These are phyloP conservation scores for Diutina ranongensis DNA, from an alignment of 1,139 yeast genomes.

Conservation along the genomic window DNA sequence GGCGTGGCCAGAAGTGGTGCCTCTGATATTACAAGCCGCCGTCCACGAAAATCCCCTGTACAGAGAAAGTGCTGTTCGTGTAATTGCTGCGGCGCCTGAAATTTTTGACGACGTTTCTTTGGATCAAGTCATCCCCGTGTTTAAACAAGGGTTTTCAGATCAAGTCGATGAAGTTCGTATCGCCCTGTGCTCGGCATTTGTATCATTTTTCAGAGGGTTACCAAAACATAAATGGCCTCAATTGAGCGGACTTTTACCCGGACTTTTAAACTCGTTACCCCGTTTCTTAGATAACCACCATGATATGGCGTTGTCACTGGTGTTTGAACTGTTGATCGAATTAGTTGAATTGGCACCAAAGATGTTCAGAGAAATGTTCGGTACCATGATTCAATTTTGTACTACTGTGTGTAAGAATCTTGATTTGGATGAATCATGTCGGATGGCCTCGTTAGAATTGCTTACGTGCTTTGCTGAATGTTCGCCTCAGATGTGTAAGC, in stretches of 20 bases:
- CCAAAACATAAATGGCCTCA: constrained; percentile 72
- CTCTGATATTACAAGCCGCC: constrained; percentile 61
- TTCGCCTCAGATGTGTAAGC: constrained; percentile 90
- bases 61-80: constrained; percentile 86
- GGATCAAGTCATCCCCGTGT: constrained; percentile 52
- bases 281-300: constrained; percentile 70
- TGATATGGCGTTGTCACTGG: constrained; percentile 71
- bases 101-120: constrained; percentile 51
- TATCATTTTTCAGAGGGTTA: constrained; percentile 72
- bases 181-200: constrained; percentile 87
- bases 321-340: constrained; percentile 82
- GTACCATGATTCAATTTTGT: constrained; percentile 74
- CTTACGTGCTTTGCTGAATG: constrained; percentile 85
- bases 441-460: constrained; percentile 81
- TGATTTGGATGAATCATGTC: constrained; percentile 66
- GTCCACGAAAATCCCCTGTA: constrained; percentile 54
- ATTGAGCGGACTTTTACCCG: constrained; percentile 71
- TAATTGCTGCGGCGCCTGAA: constrained; percentile 76
- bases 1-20: constrained; percentile 70
- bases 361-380: constrained; percentile 83
- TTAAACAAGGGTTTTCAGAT: constrained; percentile 73
- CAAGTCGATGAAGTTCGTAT: constrained; percentile 72
- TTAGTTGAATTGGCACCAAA: constrained; percentile 91
- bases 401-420: constrained; percentile 70
- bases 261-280: constrained; percentile 75